Conservation (phyloP, 2,329 filamentous ascomycete species). For the Coleophoma crateriformis region DNA sequence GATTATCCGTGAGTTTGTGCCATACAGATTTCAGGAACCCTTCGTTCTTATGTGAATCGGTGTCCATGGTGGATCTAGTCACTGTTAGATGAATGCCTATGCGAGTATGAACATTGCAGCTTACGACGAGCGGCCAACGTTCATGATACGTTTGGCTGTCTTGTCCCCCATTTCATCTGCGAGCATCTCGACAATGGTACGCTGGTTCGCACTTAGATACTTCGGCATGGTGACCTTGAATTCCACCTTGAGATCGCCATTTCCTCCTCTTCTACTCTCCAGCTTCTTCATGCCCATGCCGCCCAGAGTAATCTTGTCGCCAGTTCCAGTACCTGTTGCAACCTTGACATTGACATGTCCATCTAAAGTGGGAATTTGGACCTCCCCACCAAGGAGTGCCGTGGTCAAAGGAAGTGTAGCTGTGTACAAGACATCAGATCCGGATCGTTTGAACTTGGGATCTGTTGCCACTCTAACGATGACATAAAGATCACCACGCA, state of each 20-base stretch:
- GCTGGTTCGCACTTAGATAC: conserved; percentile 84
- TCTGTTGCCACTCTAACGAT: conserved; percentile 86
- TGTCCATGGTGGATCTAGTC: conserved; percentile 1
- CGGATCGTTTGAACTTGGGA: conserved; percentile 79
- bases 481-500: conserved; percentile 85
- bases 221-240: conserved; percentile 96
- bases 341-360: conserved; percentile 88
- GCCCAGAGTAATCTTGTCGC: conserved; percentile 81
- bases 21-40: conserved; percentile 90
- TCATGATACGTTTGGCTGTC: conserved; percentile 89
- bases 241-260: conserved; percentile 85
- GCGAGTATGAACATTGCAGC: conserved; percentile 12
- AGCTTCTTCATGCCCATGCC: conserved; percentile 95
- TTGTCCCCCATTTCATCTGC: conserved; percentile 95
- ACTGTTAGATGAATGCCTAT: no score
- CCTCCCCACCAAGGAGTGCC: conserved; percentile 85
- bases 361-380: conserved; percentile 83
- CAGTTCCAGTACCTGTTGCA: conserved; percentile 83
- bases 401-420: conserved; percentile 89
- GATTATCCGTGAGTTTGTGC: conserved; percentile 82
- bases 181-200: conserved; percentile 90
- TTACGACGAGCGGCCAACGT: conserved; percentile 55
- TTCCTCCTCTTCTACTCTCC: conserved; percentile 56
- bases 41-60: conserved; percentile 65
- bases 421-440: conserved; percentile 89